Base-by-base conservation (phyloP, 2,329 filamentous ascomycete genomes). In the Colletotrichum destructivum region DNA sequence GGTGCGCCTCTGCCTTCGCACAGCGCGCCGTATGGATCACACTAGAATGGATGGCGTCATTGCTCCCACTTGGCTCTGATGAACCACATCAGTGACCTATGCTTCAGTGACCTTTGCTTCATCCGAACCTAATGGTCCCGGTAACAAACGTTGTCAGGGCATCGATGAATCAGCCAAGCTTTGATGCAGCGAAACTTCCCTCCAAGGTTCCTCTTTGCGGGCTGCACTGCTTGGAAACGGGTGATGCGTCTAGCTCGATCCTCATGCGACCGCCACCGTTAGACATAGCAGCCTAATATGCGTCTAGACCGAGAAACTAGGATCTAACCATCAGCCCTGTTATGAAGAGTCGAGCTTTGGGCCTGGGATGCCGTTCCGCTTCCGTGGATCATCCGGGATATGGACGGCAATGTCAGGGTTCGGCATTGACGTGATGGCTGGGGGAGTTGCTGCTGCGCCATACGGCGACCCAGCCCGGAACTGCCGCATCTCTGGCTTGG, bases 251-350 rank as follows among this genome's bases (percentile, higher is more conserved):
- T 72, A 60, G 47, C 11, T 31, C 59, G 51, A 59, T 21, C 54
- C 65, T 47, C 65, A 40, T 72, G 65, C 54, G 60, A 60, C 59
- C 52, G 59, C 65, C 54, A 69, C 66, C 26, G 42, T 63, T 52
- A 62, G 42, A 60, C 35, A 59, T 63, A 47, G 46, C 49, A 54
- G 31, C 57, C 31, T 52, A 16, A 54, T 57, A 62, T 51, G 44
- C 31, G 64, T 69, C 64, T 46, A 63, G 64, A 62, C 52, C 52
- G 18, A 44, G 52, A 21, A 42, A 54, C 44, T 40, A 40, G 26
- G 16, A n/a, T 44, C 40, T n/a, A 46, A 52, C 40, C 52, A 69
- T 55, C 57, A 71, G 59, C 69, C 54, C 46, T 49, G 66, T 56
- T 11, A 3, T 26, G 31, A 21, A 12, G 16, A 47, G 56, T 57